A percentile compares a stretch with the other conserved stretches of the same genome.
phyloP scores from a whole-genome alignment of 176 grass and related monocot species.

The Oryza meyeriana region DNA sequence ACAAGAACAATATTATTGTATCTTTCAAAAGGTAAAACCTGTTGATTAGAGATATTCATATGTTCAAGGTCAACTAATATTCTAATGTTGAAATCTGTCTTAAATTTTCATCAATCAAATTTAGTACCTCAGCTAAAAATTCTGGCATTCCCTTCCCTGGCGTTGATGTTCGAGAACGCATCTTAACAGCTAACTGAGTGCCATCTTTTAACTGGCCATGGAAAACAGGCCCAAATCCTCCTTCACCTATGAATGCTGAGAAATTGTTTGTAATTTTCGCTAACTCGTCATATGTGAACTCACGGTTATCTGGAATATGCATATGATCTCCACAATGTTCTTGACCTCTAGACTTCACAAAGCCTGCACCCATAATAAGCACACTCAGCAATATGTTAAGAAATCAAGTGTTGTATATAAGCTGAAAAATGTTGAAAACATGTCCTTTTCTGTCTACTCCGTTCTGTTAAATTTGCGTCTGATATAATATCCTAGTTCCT shows the following conservation, averaged over 20 bases:
- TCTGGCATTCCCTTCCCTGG: slow-evolving; percentile 7
- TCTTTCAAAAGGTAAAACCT: not conserved
- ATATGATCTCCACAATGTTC: not conserved
- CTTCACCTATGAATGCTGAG: slow-evolving; percentile 17
- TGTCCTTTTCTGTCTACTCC: too few relatives aligned
- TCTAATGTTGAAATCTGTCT: not conserved
- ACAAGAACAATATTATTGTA: too few relatives aligned
- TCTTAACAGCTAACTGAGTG: slow-evolving; percentile 42
- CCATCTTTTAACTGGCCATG: slow-evolving; percentile 33
- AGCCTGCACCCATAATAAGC: not conserved
- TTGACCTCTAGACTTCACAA: not conserved
- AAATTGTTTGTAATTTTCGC: slow-evolving; percentile 39
- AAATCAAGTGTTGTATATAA: not conserved
- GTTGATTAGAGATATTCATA: not conserved
- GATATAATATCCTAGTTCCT: too few relatives aligned
- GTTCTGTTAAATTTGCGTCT: too few relatives aligned
- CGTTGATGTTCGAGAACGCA: not conserved
- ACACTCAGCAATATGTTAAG: not conserved
- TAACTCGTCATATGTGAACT: slow-evolving; percentile 35
- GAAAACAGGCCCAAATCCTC: slow-evolving; percentile 45
- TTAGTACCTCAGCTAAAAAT: slow-evolving; percentile 42
- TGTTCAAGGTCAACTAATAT: not conserved
- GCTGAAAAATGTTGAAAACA: too few relatives aligned
- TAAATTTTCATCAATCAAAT: not conserved
- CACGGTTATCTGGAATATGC: not conserved